These are phyloP conservation scores for Breynia disticha DNA, from an alignment of 441 rosid species.

Conservation along the genomic window DNA sequence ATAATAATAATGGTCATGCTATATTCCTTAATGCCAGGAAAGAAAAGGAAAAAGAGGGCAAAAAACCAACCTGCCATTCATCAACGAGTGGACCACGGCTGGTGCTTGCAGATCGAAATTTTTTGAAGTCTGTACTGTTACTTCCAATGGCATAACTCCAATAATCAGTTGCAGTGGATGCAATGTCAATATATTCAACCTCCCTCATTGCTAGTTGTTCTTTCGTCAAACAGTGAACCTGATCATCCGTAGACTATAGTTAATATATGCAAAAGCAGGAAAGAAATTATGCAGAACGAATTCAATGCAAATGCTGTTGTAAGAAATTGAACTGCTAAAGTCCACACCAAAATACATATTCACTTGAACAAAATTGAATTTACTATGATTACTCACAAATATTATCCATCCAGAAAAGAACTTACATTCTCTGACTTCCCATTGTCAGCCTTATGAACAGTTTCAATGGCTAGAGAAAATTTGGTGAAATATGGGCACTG, in stretches of 20 bases:
- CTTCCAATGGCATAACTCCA: constrained; percentile 53
- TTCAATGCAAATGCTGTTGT: too few species aligned
- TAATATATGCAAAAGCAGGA: too few species aligned
- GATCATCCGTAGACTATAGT: too few species aligned
- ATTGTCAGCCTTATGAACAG: constrained; percentile 45
- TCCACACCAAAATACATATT: too few species aligned
- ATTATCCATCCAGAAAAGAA: neutral
- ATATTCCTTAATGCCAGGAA: neutral
- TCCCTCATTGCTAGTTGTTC: constrained; percentile 43
- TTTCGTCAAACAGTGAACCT: constrained; percentile 49
- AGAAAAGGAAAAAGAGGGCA: neutral
- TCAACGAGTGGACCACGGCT: constrained; percentile 54
- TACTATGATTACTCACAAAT: too few species aligned
- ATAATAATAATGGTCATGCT: too few species aligned
- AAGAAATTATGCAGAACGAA: too few species aligned
- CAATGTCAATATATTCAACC: constrained; percentile 50
- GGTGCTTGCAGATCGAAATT: constrained; percentile 41
- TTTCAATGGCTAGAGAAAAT: constrained; percentile 50
- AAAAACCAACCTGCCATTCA: constrained; percentile 55
- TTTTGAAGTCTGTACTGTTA: constrained; percentile 35
- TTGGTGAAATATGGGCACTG: constrained; percentile 66
- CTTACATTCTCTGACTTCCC: constrained; percentile 57
- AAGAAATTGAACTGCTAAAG: too few species aligned
- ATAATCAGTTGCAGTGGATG: constrained; percentile 47
- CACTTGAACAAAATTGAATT: too few species aligned